phyloP scores from a whole-genome alignment of 441 rosid species.

The Adansonia gregorii region DNA sequence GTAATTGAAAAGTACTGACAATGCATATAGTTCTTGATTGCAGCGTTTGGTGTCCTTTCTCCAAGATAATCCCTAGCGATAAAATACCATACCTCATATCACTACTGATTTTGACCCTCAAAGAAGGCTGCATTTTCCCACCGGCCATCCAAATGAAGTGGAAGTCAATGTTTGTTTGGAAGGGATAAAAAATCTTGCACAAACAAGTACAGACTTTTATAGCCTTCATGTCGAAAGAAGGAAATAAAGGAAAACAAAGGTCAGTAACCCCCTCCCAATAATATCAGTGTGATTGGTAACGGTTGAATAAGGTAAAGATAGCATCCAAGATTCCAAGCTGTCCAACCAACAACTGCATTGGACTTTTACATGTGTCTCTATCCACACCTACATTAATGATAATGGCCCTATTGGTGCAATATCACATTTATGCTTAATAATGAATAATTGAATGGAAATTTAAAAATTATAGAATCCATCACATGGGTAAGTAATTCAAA shows the following conservation, averaged over 20 bases:
- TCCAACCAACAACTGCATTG: constrained; percentile 19
- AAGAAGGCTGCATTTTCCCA: neutral
- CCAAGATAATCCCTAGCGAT: neutral
- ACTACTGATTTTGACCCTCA: neutral
- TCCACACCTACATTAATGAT: constrained; percentile 14
- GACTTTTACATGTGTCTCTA: constrained; percentile 4
- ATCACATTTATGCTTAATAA: constrained; percentile 18
- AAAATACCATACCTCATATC: neutral
- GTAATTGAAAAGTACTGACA: neutral
- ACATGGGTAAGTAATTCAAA: constrained; percentile 24
- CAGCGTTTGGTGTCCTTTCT: neutral
- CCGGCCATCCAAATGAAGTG: too few relatives aligned
- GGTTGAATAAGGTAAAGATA: neutral
- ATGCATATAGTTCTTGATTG: neutral
- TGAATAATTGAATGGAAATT: constrained; percentile 8
- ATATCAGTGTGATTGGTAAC: neutral
- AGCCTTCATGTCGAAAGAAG: neutral
- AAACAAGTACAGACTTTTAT: neutral
- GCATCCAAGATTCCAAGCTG: constrained; percentile 15
- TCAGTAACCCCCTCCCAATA: neutral
- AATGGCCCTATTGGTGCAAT: constrained; percentile 22
- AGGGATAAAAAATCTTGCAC: too few relatives aligned
- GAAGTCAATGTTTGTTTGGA: neutral
- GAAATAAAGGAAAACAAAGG: neutral
- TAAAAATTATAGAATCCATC: constrained; percentile 15